Conservation (phyloP, 2,329 filamentous ascomycete species). For the Talaromyces marneffei region DNA sequence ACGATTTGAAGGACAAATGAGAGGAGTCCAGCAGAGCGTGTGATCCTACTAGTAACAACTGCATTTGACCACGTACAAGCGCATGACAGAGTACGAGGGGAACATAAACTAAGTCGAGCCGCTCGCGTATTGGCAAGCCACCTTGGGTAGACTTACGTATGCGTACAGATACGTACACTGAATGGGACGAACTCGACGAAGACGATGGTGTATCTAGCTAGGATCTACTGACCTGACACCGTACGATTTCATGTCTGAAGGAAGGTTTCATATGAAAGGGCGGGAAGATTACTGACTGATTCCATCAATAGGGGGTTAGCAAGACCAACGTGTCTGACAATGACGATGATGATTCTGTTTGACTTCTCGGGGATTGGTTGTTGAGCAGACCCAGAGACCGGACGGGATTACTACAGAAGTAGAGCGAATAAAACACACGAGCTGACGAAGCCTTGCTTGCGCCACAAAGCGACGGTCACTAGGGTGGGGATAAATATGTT, state of each 20-base stretch:
- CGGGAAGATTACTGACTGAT: background rate
- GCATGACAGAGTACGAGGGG: constrained; percentile 1
- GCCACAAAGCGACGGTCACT: background rate
- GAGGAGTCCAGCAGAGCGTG: background rate
- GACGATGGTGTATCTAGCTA: background rate
- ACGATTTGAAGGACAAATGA: background rate
- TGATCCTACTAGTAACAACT: background rate
- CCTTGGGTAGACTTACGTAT: constrained; percentile 10
- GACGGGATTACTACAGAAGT: no score
- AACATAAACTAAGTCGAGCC: background rate
- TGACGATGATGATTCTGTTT: background rate
- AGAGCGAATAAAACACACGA: background rate
- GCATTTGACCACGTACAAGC: constrained; percentile 1
- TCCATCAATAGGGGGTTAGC: background rate
- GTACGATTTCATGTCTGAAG: background rate
- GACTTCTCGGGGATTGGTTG: background rate
- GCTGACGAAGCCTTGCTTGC: constrained; percentile 12
- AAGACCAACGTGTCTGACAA: background rate
- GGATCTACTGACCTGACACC: background rate
- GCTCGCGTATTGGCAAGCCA: constrained; percentile 7
- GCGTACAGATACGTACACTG: background rate
- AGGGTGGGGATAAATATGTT: background rate
- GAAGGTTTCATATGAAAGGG: background rate
- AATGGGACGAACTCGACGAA: no score
- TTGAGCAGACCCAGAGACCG: background rate